These are phyloP conservation scores for Polygonum maritimum DNA, from an alignment of 148 eudicot genomes.

Conservation along the genomic window DNA sequence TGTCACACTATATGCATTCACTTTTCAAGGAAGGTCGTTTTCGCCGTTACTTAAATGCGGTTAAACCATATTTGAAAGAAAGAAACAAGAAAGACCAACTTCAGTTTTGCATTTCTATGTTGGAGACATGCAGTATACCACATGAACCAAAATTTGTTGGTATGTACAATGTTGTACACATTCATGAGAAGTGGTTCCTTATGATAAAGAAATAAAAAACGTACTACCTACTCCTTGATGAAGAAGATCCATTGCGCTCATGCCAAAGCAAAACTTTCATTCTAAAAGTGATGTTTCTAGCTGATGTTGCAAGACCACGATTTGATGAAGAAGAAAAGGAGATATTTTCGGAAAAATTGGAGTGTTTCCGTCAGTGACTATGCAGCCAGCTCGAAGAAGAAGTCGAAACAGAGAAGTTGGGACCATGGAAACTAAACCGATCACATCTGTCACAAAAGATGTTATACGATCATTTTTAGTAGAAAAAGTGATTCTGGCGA, in stretches of 20 bases:
- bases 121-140: neutral
- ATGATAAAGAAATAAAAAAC: slow-evolving; percentile 1
- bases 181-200: slow-evolving; percentile 13
- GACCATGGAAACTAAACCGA: no score
- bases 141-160: neutral
- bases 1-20: no score
- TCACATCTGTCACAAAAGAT: no score
- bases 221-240: neutral
- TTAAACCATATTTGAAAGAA: neutral
- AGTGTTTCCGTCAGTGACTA: neutral
- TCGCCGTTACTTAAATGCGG: no score
- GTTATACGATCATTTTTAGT: no score
- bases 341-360: neutral
- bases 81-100: neutral
- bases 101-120: neutral
- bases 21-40: no score
- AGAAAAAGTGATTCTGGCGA: no score
- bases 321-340: no score
- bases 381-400: neutral
- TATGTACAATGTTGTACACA: slow-evolving; percentile 11
- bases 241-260: neutral
- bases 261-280: slow-evolving; percentile 1
- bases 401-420: no score
- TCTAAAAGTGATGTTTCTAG: neutral
- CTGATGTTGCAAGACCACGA: no score